phyloP scores from a whole-genome alignment of 2,329 filamentous ascomycete genomes.

The Ciborinia camelliae region DNA sequence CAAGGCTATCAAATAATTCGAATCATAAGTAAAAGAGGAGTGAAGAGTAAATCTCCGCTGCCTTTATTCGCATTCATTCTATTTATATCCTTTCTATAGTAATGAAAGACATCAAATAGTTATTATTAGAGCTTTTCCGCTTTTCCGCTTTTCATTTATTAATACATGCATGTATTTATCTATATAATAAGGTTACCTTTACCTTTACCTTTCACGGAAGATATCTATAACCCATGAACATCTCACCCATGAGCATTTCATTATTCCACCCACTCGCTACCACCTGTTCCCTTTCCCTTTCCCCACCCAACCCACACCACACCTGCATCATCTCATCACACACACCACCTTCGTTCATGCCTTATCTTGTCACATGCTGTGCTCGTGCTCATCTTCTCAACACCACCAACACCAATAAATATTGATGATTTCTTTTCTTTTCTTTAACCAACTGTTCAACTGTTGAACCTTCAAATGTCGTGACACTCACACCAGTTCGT shows the following conservation, averaged over 20 bases:
- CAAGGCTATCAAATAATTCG: not conserved
- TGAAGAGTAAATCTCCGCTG: too few species aligned
- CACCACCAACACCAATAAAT: not conserved
- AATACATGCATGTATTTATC: too few species aligned
- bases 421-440: too few species aligned
- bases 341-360: not conserved
- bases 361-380: not conserved
- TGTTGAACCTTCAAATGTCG: not conserved
- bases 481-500: not conserved
- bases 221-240: not conserved
- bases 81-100: not conserved
- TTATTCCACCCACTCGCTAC: not conserved
- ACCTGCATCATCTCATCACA: not conserved
- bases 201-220: not conserved
- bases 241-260: not conserved
- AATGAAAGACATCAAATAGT: too few species aligned
- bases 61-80: not conserved
- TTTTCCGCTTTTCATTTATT: too few species aligned
- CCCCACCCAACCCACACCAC: too few species aligned
- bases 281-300: not conserved
- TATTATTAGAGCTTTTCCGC: too few species aligned
- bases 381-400: not conserved
- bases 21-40: not conserved
- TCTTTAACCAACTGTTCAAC: too few species aligned
- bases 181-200: too few species aligned